Evolutionary conservation across 2,329 filamentous ascomycete genomes (phyloP).

Genomic region (Alternaria dauci): DNA sequence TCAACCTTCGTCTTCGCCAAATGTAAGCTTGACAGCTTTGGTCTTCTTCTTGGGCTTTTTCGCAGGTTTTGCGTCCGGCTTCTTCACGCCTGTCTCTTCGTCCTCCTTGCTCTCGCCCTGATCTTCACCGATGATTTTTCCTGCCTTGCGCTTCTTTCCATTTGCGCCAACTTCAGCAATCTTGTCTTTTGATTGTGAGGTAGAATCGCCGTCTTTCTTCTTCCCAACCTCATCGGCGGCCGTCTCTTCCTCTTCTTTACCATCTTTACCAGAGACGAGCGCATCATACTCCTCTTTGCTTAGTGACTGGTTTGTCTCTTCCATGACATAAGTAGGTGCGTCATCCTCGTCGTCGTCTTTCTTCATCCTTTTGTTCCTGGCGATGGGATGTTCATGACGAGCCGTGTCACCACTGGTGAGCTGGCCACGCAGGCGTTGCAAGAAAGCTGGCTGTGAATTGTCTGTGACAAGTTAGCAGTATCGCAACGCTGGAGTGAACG

Average conservation of each 20-base stretch:
- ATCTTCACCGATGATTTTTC: conserved; percentile 46
- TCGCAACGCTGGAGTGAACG: conserved; percentile 19
- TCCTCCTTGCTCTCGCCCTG: conserved; percentile 28
- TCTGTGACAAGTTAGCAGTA: conserved; percentile 52
- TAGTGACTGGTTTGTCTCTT: conserved; percentile 70
- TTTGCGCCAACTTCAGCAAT: conserved; percentile 45
- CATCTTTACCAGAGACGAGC: conserved; percentile 48
- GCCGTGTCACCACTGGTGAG: conserved; percentile 60
- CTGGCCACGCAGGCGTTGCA: conserved; percentile 60
- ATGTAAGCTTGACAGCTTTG: conserved; percentile 50
- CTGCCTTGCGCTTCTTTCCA: conserved; percentile 50
- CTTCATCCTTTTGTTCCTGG: conserved; percentile 56
- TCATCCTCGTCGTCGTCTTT: conserved; percentile 78
- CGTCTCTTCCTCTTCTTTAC: conserved; percentile 17
- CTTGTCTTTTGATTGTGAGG: conserved; percentile 36
- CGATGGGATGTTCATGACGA: conserved; percentile 55
- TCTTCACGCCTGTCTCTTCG: conserved; percentile 18
- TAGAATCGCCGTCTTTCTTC: conserved; percentile 11
- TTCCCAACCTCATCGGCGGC: conserved; percentile 13
- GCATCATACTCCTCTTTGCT: conserved; percentile 61
- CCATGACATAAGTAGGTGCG: conserved; percentile 77
- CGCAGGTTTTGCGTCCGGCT: conserved; percentile 22
- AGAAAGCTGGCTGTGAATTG: conserved; percentile 60
- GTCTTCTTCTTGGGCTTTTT: conserved; percentile 50
- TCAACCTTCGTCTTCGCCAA: conserved; percentile 46